phyloP scores from a whole-genome alignment of 2,329 filamentous ascomycete genomes.

The Ophiostoma triangulosporum region DNA sequence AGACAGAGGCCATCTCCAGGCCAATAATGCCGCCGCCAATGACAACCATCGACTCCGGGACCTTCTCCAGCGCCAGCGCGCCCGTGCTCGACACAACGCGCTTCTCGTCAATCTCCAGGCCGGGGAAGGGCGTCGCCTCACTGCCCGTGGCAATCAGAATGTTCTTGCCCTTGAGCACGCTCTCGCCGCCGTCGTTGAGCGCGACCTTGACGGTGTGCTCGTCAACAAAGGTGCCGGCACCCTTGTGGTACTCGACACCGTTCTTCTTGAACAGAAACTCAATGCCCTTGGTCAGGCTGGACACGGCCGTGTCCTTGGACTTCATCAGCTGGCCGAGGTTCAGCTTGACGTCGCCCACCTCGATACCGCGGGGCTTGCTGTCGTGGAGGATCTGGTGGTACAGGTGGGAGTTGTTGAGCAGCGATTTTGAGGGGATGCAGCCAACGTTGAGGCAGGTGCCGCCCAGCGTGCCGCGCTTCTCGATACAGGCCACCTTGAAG shows the following conservation, averaged over 20 bases:
- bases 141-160: constrained; percentile 95
- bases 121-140: constrained; percentile 92
- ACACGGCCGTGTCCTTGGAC: constrained; percentile 87
- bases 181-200: constrained; percentile 83
- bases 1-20: constrained; percentile 95
- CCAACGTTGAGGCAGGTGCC: constrained; percentile 98
- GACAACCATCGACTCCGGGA: constrained; percentile 92
- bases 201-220: constrained; percentile 87
- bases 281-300: constrained; percentile 85
- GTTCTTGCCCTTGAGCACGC: constrained; percentile 80
- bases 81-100: constrained; percentile 93
- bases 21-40: constrained; percentile 98
- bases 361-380: constrained; percentile 92
- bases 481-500: constrained; percentile 93
- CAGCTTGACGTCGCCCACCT: constrained; percentile 92
- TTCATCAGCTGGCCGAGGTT: constrained; percentile 96
- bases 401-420: constrained; percentile 98
- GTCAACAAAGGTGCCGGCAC: constrained; percentile 72
- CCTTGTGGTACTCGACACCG: constrained; percentile 95
- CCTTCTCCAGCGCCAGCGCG: constrained; percentile 74
- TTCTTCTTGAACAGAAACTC: constrained; percentile 99
- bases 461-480: constrained; percentile 90
- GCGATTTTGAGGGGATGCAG: constrained; percentile 98
- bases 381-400: constrained; percentile 97
- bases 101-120: constrained; percentile 93